A percentile compares a stretch with the other conserved stretches of the same genome.
Evolutionary conservation across 108 stramenopile genomes (phyloP).

Genomic region (Heterococcus sp.): DNA sequence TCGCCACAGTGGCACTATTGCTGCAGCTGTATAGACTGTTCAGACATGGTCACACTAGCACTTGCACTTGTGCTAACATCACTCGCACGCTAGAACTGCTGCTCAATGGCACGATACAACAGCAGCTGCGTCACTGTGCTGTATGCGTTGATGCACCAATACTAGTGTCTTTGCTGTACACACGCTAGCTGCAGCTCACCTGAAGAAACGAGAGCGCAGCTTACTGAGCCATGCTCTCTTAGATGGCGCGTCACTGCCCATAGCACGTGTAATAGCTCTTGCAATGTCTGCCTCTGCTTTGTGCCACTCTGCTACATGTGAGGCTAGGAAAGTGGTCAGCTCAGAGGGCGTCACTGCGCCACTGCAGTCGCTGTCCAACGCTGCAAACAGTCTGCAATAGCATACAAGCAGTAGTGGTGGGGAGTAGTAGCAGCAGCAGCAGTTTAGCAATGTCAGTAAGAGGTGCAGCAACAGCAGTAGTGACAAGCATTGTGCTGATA

Average conservation of each 20-base stretch:
- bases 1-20: too few relatives aligned
- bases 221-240: constrained; percentile 9
- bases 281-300: constrained; percentile 21
- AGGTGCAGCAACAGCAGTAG: constrained; percentile 1
- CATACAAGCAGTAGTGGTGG: too few relatives aligned
- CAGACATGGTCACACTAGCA: too few relatives aligned
- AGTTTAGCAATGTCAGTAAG: background rate
- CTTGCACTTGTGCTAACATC: too few relatives aligned
- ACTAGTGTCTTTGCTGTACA: too few relatives aligned
- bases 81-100: too few relatives aligned
- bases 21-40: too few relatives aligned
- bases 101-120: too few relatives aligned
- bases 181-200: constrained; percentile 18
- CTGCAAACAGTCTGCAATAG: background rate
- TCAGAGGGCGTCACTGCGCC: constrained; percentile 8
- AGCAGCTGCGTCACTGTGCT: too few relatives aligned
- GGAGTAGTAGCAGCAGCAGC: background rate
- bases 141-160: too few relatives aligned
- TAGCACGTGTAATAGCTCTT: constrained; percentile 6
- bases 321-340: constrained; percentile 5
- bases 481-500: background rate
- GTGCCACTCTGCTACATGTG: constrained; percentile 10
- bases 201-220: constrained; percentile 9
- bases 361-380: background rate
- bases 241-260: constrained; percentile 2